phyloP scores from a whole-genome alignment of 768 basidiomycete genomes.

The Chlorophyllum brunneum region DNA sequence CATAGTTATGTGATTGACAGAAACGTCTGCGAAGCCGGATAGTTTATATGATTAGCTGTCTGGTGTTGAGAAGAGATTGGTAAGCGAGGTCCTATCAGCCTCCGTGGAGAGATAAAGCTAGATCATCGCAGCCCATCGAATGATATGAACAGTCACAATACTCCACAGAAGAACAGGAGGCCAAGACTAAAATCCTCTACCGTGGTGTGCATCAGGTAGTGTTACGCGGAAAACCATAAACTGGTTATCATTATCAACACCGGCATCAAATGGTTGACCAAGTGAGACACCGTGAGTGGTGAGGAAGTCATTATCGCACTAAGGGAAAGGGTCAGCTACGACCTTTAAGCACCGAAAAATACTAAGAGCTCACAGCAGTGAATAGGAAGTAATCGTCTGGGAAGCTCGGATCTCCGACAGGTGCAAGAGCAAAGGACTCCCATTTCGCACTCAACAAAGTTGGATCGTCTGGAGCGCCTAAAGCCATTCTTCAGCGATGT shows the following conservation, averaged over 20 bases:
- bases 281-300: constrained; percentile 45
- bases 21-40: no score
- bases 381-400: constrained; percentile 71
- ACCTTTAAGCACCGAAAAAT: no score
- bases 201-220: constrained; percentile 42
- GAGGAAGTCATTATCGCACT: constrained; percentile 63
- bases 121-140: no score
- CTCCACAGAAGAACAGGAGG: no score
- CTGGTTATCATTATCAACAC: constrained; percentile 54
- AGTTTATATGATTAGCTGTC: no score
- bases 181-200: no score
- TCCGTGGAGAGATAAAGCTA: no score
- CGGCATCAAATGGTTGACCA: constrained; percentile 47
- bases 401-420: constrained; percentile 42
- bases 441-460: constrained; percentile 64
- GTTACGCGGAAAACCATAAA: constrained; percentile 56
- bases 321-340: background rate
- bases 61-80: no score
- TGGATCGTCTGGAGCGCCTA: constrained; percentile 46
- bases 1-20: no score
- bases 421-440: constrained; percentile 61
- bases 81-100: no score
- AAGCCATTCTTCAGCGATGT: no score
- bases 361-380: constrained; percentile 46
- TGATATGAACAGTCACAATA: no score